Evolutionary conservation across 176 grass and related monocot genomes (phyloP).

Genomic region (Zoysia japonica): DNA sequence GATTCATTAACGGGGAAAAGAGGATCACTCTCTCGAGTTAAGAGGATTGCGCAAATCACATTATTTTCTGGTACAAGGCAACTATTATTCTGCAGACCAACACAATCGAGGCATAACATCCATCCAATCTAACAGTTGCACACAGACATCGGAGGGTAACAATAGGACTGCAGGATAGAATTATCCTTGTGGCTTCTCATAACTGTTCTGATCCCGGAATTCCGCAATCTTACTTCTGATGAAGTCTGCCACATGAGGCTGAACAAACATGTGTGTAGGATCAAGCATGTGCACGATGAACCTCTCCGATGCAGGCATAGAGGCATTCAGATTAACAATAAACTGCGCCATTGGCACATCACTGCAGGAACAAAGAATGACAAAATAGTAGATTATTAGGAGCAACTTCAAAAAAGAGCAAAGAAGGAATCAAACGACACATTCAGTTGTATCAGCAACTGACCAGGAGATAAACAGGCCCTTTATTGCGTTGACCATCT

Average conservation of each 20-base stretch:
- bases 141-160: not conserved
- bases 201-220: conserved; percentile 89
- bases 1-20: not conserved
- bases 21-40: not conserved
- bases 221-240: conserved; percentile 76
- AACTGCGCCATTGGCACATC: conserved; percentile 93
- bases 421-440: not conserved
- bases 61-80: not conserved
- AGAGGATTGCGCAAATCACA: not conserved
- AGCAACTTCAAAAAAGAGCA: not conserved
- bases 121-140: not conserved
- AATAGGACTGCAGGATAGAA: not conserved
- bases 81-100: not conserved
- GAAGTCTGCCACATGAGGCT: conserved; percentile 63
- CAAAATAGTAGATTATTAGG: not conserved
- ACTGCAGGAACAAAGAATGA: conserved; percentile 30
- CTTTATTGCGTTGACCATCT: conserved; percentile 94
- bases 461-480: conserved; percentile 92
- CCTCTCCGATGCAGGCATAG: conserved; percentile 69
- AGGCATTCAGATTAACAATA: conserved; percentile 74
- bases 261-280: conserved; percentile 85
- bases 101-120: not conserved
- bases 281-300: conserved; percentile 91
- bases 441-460: not conserved
- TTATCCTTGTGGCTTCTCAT: conserved; percentile 66